Base-by-base conservation (phyloP, 129 eudicot genomes). In the Artemisia annua region DNA sequence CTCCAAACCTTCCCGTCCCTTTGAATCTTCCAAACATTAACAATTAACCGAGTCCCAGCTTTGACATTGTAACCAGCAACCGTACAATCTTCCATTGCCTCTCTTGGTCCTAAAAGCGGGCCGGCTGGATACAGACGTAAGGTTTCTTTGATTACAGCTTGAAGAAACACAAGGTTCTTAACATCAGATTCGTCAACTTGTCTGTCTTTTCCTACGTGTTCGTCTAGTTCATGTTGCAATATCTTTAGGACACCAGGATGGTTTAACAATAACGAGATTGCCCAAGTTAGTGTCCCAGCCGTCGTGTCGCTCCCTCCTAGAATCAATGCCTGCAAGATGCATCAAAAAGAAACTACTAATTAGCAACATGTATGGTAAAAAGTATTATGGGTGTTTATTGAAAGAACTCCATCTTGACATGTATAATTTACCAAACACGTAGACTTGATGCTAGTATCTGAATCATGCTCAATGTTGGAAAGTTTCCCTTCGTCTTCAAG, bases 101-200 rank as follows among this genome's bases (percentile, higher is more conserved):
- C 83, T 39, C 81, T 53, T 1, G 77, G 73, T 68, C 72, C 74
- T 10, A 67, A 24, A 4, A 83, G 68, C 19, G 70, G 87, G 15
- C 67, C 50, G 0, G 75, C 72, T 0, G 87, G 83, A 72, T 78
- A 78, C 2, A 82, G 14, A 22, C 83, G 83, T 56, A 74, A 16
- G 0, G 83, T 74, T 65, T 83, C 87, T 69, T 83, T 83, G 35
- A 83, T n/a, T 19, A 83, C 58, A 1, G 84, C 84, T 66, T 79
- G 84, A 49, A 75, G 70, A 17, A 51, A 83, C 16, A 54, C 64
- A 2, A 83, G 68, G 49, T 79, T 71, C 60, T 79, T 79, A 0
- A 71, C 9, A 28, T 83, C 87, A 2, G 84, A 70, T 67, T 79
- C 87, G 1, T 65, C 69, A 3, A 83, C 87, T 59, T 65, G 84